phyloP scores from a whole-genome alignment of 2,329 filamentous ascomycete genomes.

The Pyrenophora graminea region DNA sequence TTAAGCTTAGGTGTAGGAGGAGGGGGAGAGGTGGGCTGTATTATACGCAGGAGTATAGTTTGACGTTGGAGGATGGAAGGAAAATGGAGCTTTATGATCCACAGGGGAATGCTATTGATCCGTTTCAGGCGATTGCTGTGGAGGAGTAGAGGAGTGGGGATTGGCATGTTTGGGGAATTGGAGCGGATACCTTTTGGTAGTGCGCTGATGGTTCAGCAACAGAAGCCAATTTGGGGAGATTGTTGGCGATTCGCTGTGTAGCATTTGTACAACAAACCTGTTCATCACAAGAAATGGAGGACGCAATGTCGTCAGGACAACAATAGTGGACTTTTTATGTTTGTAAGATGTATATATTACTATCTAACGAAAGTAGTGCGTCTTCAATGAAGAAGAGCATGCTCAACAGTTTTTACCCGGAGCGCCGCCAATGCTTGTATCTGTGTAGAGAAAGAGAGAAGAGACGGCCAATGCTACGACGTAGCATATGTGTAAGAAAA shows the following conservation, averaged over 20 bases:
- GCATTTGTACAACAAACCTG: slow-evolving; percentile 6
- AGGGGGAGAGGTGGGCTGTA: slow-evolving; percentile 72
- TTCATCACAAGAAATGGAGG: not conserved
- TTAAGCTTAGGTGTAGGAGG: slow-evolving; percentile 79
- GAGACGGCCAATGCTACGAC: not conserved
- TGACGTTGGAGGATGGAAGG: slow-evolving; percentile 68
- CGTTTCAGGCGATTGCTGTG: slow-evolving; percentile 58
- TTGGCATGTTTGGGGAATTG: not conserved
- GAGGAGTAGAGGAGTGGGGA: slow-evolving; percentile 20
- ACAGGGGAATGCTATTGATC: slow-evolving; percentile 58
- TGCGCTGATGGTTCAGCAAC: not conserved
- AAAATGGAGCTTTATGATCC: slow-evolving; percentile 78
- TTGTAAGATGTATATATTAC: not conserved
- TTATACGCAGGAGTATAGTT: slow-evolving; percentile 87
- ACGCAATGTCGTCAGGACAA: not conserved
- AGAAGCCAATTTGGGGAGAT: not conserved
- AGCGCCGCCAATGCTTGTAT: not conserved
- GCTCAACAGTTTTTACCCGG: slow-evolving; percentile 9
- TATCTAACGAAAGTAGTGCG: not conserved
- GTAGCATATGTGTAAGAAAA: not conserved
- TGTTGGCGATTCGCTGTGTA: slow-evolving; percentile 11
- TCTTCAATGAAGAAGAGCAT: slow-evolving; percentile 4
- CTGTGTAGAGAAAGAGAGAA: not conserved
- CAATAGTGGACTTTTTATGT: slow-evolving; percentile 1
- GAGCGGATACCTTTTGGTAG: not conserved